A percentile compares a stretch with the other conserved stretches of the same genome.
Evolutionary conservation across 169 alveolate species (phyloP).

Genomic region (Plasmodium billcollinsi): DNA sequence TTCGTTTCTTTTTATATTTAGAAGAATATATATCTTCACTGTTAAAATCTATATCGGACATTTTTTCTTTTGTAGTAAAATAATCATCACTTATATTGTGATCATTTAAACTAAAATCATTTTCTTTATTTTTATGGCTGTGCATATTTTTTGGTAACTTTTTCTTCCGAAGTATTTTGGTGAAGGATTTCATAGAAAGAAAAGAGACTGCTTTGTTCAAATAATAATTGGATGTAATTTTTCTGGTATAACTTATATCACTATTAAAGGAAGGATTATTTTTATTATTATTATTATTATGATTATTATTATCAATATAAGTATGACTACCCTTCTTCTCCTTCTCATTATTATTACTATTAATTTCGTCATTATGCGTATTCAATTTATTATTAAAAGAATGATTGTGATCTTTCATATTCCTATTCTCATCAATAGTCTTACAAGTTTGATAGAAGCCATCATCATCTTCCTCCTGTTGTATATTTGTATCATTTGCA

Average conservation of each 20-base stretch:
- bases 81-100: conserved; percentile 47
- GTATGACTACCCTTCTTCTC: too few species aligned
- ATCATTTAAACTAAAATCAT: background rate
- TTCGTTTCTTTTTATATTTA: conserved; percentile 6
- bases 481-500: background rate
- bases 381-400: too few species aligned
- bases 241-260: background rate
- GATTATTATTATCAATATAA: background rate
- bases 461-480: too few species aligned
- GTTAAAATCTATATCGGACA: conserved; percentile 4
- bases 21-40: background rate
- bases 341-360: too few species aligned
- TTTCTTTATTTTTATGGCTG: conserved; percentile 2
- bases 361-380: too few species aligned
- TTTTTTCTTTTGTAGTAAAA: conserved; percentile 45
- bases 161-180: conserved; percentile 19
- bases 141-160: background rate
- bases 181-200: conserved; percentile 38
- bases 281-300: background rate
- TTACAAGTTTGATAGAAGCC: too few species aligned
- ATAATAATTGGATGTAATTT: too few species aligned
- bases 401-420: too few species aligned
- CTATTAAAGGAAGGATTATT: background rate
- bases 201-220: conserved; percentile 54
- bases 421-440: background rate